Conservation (phyloP, 352 stramenopile species). For the Phytophthora crassamura region DNA sequence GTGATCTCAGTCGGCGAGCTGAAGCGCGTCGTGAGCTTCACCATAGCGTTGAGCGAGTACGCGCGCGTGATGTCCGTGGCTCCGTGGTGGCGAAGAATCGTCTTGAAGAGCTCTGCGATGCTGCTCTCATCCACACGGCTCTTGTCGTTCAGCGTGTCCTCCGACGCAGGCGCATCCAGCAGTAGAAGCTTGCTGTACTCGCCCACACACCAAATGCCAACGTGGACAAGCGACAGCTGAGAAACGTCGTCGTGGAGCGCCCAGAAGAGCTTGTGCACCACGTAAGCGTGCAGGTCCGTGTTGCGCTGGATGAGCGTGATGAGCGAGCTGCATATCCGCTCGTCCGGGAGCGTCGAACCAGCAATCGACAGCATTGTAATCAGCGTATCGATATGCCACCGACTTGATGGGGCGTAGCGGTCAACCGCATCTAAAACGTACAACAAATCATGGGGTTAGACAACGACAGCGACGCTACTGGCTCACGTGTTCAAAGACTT, state of each 20-base stretch:
- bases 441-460: no score
- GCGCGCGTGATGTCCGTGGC: slow-evolving; percentile 83
- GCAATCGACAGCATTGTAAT: slow-evolving; percentile 99
- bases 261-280: slow-evolving; percentile 98
- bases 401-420: slow-evolving; percentile 80
- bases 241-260: slow-evolving; percentile 95
- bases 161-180: slow-evolving; percentile 56
- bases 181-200: slow-evolving; percentile 96
- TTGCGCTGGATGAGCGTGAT: slow-evolving; percentile 96
- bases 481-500: no score
- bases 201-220: slow-evolving; percentile 98
- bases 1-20: slow-evolving; percentile 64
- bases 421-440: slow-evolving; percentile 73
- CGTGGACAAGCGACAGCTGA: slow-evolving; percentile 96
- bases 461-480: no score
- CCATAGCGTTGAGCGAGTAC: slow-evolving; percentile 91
- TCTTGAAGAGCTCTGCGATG: slow-evolving; percentile 77
- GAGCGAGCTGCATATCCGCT: slow-evolving; percentile 95
- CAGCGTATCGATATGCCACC: slow-evolving; percentile 97
- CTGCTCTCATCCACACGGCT: slow-evolving; percentile 67
- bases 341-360: slow-evolving; percentile 91
- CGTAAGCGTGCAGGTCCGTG: slow-evolving; percentile 91
- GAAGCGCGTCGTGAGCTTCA: slow-evolving; percentile 97
- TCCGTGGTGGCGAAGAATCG: slow-evolving; percentile 85
- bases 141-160: slow-evolving; percentile 76